phyloP scores from a whole-genome alignment of 2,329 filamentous ascomycete genomes.

The Penicillium digitatum region DNA sequence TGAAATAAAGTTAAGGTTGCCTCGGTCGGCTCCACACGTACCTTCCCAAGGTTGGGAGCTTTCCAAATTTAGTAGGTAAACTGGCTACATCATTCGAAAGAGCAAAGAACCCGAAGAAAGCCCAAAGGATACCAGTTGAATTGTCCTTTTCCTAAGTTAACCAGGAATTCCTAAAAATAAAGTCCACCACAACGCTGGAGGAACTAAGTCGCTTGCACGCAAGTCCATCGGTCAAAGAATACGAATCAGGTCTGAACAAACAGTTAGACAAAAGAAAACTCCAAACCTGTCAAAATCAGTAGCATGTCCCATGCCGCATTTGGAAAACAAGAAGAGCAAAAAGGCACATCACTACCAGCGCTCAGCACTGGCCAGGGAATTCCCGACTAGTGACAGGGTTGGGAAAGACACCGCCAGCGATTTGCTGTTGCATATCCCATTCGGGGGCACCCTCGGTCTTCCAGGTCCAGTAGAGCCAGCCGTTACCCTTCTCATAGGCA shows the following conservation, averaged over 20 bases:
- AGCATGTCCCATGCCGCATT: background rate
- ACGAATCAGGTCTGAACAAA: background rate
- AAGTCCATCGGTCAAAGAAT: background rate
- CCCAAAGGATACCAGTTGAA: background rate
- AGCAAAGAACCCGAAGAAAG: background rate
- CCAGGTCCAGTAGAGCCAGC: conserved; percentile 52
- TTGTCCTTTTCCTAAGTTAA: background rate
- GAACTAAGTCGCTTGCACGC: background rate
- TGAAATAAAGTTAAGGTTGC: background rate
- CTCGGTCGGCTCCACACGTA: background rate
- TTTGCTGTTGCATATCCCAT: conserved; percentile 47
- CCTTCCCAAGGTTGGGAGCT: background rate
- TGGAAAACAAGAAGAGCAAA: background rate
- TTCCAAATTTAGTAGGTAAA: background rate
- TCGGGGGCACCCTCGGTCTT: conserved; percentile 48
- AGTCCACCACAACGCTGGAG: background rate
- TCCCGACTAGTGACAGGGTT: conserved; percentile 36
- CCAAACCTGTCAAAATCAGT: background rate
- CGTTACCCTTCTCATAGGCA: conserved; percentile 41
- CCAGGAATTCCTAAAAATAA: background rate
- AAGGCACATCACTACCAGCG: background rate
- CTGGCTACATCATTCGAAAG: background rate
- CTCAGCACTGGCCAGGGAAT: conserved; percentile 34
- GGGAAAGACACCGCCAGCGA: conserved; percentile 48
- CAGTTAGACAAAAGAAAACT: background rate